Evolutionary conservation across 805 yeast species (phyloP), one percentile per base, ranked within the genome.

Genomic region (Saturnispora hagleri): DNA sequence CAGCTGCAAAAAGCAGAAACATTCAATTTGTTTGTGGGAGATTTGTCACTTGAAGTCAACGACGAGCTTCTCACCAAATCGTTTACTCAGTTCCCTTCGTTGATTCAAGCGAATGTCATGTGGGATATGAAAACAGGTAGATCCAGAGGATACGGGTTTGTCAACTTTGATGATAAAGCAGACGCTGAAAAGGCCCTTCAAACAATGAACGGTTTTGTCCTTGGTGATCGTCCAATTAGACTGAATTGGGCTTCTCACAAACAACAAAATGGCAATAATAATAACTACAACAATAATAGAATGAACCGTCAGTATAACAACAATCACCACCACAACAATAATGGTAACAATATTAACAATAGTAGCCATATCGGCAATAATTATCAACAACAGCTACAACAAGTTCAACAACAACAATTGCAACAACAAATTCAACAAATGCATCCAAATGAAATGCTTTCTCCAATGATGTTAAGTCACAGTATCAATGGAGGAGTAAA

Each of bases 101-200:
- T 86, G 60, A 70, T 79, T 46, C 93, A 86, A 65, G 96, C 95
- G 12, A 89, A 89, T 59, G 96, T 89, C 33, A 89, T 89, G 96
- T 89, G 97, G 96, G 96, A 89, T 65, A 87, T 88, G 95, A 90
- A 86, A 65, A 84, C 93, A 26, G 93, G 95, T 43, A 75, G 96
- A 63, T 87, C 95, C 3, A 75, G 96, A 69, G 95, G 96, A 36
- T 89, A 89, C 63, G 96, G 97, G 2, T 89, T 89, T 67, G 93
- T 88, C 12, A 82, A 91, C 1, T 89, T 89, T 61, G 66, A 71
- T 27, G 77, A 75, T 26, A 78, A 75, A 55, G 68, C 71, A 18
- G 91, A 87, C 57, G 96, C 96, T 2, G 88, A 84, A 60, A 67
- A 65, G 48, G 95, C 95, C 28, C 70, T 87, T 57, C 75, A 74